A percentile compares a stretch with the other conserved stretches of the same genome.
Conservation (phyloP, 768 basidiomycete genomes). For the Tubosaeta brunneosetosa region DNA sequence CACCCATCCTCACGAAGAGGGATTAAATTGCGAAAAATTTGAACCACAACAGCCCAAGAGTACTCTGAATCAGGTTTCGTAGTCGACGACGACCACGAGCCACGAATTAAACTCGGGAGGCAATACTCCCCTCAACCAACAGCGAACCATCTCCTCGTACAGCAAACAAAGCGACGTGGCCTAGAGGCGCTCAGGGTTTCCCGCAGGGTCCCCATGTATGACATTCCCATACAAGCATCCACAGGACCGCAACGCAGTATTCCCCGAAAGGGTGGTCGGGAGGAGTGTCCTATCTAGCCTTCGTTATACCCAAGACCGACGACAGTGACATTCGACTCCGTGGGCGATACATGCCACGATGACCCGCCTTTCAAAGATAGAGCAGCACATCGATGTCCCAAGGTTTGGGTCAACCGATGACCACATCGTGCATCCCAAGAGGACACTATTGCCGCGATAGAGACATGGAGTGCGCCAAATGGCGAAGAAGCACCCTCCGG, state of each 20-base stretch:
- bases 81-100: constrained; percentile 11
- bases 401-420: no score
- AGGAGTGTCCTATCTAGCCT: not conserved
- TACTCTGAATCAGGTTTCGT: constrained; percentile 23
- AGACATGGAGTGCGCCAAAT: not conserved
- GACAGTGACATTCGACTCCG: not conserved
- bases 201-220: not conserved
- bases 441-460: constrained; percentile 8
- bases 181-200: not conserved
- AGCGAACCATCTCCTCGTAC: constrained; percentile 6
- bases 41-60: constrained; percentile 15
- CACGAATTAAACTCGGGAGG: constrained; percentile 20
- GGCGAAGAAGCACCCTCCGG: constrained; percentile 3
- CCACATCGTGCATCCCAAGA: not conserved
- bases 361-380: not conserved
- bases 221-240: not conserved
- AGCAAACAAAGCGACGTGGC: not conserved
- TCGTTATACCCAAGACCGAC: not conserved
- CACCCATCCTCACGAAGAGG: constrained; percentile 8
- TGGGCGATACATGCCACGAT: not conserved
- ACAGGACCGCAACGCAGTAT: not conserved
- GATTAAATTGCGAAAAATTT: not conserved
- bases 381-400: not conserved
- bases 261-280: not conserved
- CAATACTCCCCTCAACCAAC: not conserved